phyloP scores from a whole-genome alignment of 805 yeast genomes.

The Saturnispora serradocipensis region DNA sequence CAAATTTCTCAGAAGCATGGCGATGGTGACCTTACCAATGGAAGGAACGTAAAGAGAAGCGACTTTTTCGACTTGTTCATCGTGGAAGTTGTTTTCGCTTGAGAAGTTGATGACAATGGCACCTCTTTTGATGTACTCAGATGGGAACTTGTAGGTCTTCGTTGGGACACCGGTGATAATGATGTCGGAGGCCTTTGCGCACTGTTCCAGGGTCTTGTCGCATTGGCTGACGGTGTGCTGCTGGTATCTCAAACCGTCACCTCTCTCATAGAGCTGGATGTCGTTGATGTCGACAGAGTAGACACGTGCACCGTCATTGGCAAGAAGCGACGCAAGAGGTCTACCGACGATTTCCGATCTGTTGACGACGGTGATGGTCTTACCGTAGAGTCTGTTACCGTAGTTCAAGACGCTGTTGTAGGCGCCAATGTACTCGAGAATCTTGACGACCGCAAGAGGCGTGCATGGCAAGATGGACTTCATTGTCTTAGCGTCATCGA shows the following conservation, averaged over 20 bases:
- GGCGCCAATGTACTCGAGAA: conserved; percentile 79
- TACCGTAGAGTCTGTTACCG: conserved; percentile 90
- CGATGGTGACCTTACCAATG: conserved; percentile 92
- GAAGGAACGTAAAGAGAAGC: conserved; percentile 93
- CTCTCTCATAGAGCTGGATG: conserved; percentile 87
- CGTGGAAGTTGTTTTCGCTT: conserved; percentile 78
- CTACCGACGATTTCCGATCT: conserved; percentile 96
- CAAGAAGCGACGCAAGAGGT: conserved; percentile 89
- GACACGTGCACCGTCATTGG: conserved; percentile 96
- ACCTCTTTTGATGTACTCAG: conserved; percentile 71
- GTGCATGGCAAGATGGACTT: conserved; percentile 95
- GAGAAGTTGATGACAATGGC: conserved; percentile 88
- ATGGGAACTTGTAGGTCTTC: conserved; percentile 74
- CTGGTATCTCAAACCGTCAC: conserved; percentile 73
- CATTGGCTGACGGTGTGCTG: conserved; percentile 72
- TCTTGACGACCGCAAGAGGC: conserved; percentile 89
- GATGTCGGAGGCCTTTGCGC: conserved; percentile 75
- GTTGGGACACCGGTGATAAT: conserved; percentile 95
- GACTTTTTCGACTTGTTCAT: conserved; percentile 65
- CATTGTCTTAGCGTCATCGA: conserved; percentile 55
- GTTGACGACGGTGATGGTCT: conserved; percentile 82
- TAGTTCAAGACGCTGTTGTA: conserved; percentile 75
- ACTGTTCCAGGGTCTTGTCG: conserved; percentile 46
- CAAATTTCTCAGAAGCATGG: conserved; percentile 87
- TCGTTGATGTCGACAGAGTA: conserved; percentile 85